Conservation (phyloP, 1,284 basidiomycete species). For the Golubevia pallescens region DNA sequence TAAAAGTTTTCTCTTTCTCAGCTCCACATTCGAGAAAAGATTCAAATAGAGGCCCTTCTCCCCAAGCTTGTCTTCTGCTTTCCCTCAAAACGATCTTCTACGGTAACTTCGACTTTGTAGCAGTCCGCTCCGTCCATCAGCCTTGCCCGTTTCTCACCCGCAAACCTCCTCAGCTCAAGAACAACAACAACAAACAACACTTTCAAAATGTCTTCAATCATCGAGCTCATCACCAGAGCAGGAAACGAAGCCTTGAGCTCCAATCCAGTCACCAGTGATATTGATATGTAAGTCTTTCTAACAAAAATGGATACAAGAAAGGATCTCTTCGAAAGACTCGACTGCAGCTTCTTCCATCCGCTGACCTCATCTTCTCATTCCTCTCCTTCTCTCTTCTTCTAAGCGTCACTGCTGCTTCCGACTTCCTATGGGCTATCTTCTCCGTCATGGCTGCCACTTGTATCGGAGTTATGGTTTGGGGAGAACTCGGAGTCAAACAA, state of each 20-base stretch:
- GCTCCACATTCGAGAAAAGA: background rate
- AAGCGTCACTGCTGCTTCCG: slow-evolving; percentile 58
- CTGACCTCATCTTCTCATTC: background rate
- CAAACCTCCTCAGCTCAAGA: too few relatives aligned
- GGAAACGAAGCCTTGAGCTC: slow-evolving; percentile 31
- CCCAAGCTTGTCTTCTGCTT: too few relatives aligned
- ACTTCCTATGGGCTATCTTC: slow-evolving; percentile 68
- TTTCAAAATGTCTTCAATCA: background rate
- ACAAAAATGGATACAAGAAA: background rate
- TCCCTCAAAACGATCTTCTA: too few relatives aligned
- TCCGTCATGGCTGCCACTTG: slow-evolving; percentile 53
- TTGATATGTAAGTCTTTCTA: background rate
- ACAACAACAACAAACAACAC: background rate
- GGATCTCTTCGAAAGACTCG: background rate
- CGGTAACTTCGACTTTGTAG: too few relatives aligned
- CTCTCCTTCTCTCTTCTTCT: background rate
- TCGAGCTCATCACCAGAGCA: slow-evolving; percentile 13
- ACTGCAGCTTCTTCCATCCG: background rate
- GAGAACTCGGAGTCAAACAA: slow-evolving; percentile 61
- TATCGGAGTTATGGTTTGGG: slow-evolving; percentile 46
- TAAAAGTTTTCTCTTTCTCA: too few relatives aligned
- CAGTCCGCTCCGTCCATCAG: too few relatives aligned
- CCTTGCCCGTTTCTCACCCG: too few relatives aligned
- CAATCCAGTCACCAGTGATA: slow-evolving; percentile 38
- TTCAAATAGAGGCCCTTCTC: too few relatives aligned